These are phyloP conservation scores for Bothia castanella DNA, from an alignment of 1,284 basidiomycete genomes.

Conservation along the genomic window DNA sequence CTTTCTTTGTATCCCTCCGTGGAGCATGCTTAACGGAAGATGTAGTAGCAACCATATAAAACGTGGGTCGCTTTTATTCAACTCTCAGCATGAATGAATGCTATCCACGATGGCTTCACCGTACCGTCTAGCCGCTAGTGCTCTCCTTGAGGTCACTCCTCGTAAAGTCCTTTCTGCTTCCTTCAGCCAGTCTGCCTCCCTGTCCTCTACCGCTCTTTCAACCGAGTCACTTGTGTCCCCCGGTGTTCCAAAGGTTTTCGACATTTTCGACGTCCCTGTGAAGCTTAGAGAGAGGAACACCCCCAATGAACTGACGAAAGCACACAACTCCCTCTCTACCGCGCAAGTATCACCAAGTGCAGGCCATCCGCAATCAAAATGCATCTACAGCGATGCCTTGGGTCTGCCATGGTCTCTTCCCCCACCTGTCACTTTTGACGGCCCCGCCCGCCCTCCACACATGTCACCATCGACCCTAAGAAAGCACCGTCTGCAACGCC, in stretches of 20 bases:
- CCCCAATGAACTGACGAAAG: background rate
- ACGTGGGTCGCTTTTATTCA: background rate
- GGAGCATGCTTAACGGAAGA: background rate
- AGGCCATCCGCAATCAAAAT: background rate
- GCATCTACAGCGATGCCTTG: slow-evolving; percentile 3
- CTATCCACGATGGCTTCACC: slow-evolving; percentile 17
- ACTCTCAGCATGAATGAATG: background rate
- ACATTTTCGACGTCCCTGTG: slow-evolving; percentile 44
- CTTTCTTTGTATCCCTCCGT: background rate
- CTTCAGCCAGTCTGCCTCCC: slow-evolving; percentile 6
- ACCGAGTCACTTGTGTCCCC: slow-evolving; percentile 1
- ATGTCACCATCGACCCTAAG: slow-evolving; percentile 23
- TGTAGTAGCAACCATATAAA: slow-evolving; percentile 21
- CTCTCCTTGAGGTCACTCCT: slow-evolving; percentile 8
- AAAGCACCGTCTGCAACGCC: slow-evolving; percentile 18
- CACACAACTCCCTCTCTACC: background rate
- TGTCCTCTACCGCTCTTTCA: slow-evolving; percentile 9
- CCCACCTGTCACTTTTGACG: slow-evolving; percentile 43
- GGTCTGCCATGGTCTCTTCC: slow-evolving; percentile 34
- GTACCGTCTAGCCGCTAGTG: slow-evolving; percentile 6
- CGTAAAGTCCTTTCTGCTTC: slow-evolving; percentile 10
- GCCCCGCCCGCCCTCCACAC: slow-evolving; percentile 40
- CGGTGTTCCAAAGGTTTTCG: slow-evolving; percentile 26
- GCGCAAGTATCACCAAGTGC: background rate
- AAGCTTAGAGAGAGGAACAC: slow-evolving; percentile 30